phyloP scores from a whole-genome alignment of 176 grass and related monocot genomes.

The Triticum dicoccoides region DNA sequence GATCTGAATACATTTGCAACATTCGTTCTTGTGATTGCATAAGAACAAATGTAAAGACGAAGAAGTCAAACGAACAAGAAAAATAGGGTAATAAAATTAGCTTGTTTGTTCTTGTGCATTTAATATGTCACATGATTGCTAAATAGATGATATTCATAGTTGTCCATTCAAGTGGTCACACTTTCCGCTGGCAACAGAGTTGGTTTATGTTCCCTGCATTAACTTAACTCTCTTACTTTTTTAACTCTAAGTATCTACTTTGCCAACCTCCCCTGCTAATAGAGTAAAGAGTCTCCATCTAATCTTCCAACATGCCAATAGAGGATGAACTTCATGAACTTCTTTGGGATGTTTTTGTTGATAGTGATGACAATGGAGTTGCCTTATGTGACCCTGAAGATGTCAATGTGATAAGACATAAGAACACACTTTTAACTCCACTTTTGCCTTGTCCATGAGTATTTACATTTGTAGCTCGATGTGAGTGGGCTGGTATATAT shows the following conservation, averaged over 20 bases:
- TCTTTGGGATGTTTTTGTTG: slow-evolving; percentile 74
- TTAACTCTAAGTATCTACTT: neutral
- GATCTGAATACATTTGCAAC: slow-evolving; percentile 69
- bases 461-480: neutral
- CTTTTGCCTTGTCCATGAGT: neutral
- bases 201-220: neutral
- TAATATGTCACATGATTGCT: neutral
- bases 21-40: no score
- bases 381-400: slow-evolving; percentile 55
- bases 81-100: slow-evolving; percentile 37
- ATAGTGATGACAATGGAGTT: slow-evolving; percentile 76
- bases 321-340: slow-evolving; percentile 61
- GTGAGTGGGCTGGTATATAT: neutral
- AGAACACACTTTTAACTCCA: neutral
- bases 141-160: neutral
- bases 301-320: slow-evolving; percentile 31
- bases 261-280: neutral
- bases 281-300: slow-evolving; percentile 3
- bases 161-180: neutral
- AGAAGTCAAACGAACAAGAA: slow-evolving; percentile 33
- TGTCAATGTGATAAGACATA: slow-evolving; percentile 58
- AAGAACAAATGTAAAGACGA: slow-evolving; percentile 30
- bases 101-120: neutral
- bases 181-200: neutral
- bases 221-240: neutral